phyloP scores from a whole-genome alignment of 176 grass and related monocot genomes.

The Alloteropsis semialata region DNA sequence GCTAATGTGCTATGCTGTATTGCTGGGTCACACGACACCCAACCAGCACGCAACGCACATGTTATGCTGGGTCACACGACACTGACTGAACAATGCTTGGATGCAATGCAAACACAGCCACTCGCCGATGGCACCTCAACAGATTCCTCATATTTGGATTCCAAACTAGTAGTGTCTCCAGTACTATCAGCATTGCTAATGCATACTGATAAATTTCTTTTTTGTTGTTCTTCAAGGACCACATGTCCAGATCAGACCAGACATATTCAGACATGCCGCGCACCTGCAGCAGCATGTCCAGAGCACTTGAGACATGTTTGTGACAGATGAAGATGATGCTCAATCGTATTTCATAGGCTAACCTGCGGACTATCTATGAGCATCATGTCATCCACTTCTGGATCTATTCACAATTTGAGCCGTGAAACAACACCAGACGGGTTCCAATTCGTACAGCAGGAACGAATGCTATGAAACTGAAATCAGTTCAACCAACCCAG shows the following conservation, averaged over 20 bases:
- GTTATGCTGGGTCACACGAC: too few relatives aligned
- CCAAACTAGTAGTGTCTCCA: background rate
- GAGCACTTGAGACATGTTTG: background rate
- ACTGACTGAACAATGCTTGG: too few relatives aligned
- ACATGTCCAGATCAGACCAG: background rate
- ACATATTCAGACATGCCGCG: background rate
- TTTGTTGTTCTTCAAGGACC: background rate
- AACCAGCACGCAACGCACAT: too few relatives aligned
- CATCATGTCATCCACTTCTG: background rate
- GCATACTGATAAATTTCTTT: too few relatives aligned
- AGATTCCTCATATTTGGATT: background rate
- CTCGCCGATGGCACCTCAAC: background rate
- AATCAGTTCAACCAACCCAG: background rate
- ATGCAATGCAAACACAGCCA: background rate
- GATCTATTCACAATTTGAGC: constrained; percentile 33
- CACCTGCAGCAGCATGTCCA: background rate
- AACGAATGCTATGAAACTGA: background rate
- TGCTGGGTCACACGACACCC: background rate
- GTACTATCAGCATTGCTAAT: background rate
- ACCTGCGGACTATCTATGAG: background rate
- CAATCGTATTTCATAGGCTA: background rate
- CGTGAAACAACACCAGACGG: background rate
- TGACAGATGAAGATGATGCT: background rate
- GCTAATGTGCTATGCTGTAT: too few relatives aligned
- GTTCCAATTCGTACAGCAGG: background rate